Evolutionary conservation across 2,329 filamentous ascomycete genomes (phyloP).

Genomic region (Fusarium duplospermum): DNA sequence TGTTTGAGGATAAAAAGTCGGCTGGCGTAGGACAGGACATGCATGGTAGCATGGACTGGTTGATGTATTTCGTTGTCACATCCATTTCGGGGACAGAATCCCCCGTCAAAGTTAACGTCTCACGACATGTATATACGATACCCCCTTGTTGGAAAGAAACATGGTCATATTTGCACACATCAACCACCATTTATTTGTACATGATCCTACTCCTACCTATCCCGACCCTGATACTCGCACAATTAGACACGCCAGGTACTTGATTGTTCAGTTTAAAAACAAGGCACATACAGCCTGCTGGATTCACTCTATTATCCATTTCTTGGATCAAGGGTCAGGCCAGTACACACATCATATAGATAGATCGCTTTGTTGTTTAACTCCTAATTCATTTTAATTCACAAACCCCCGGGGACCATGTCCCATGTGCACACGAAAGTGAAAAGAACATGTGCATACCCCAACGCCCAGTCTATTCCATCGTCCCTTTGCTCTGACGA

Average conservation of each 20-base stretch:
- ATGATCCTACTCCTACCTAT: not conserved
- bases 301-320: not conserved
- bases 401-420: not conserved
- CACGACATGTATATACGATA: conserved; percentile 24
- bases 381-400: not conserved
- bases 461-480: conserved; percentile 16
- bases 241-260: not conserved
- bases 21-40: not conserved
- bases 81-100: not conserved
- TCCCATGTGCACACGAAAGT: not conserved
- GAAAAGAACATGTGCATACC: not conserved
- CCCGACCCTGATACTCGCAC: not conserved
- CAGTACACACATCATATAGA: not conserved
- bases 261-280: not conserved
- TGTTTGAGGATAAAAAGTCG: not conserved
- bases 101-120: not conserved
- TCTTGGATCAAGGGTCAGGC: not conserved
- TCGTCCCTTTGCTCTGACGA: not conserved
- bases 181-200: not conserved
- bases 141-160: conserved; percentile 9
- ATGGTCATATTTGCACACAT: conserved; percentile 1
- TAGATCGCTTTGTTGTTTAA: not conserved
- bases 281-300: not conserved
- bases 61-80: not conserved
- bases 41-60: not conserved